phyloP scores from a whole-genome alignment of 306 rosid genomes.

The Corylus avellana region DNA sequence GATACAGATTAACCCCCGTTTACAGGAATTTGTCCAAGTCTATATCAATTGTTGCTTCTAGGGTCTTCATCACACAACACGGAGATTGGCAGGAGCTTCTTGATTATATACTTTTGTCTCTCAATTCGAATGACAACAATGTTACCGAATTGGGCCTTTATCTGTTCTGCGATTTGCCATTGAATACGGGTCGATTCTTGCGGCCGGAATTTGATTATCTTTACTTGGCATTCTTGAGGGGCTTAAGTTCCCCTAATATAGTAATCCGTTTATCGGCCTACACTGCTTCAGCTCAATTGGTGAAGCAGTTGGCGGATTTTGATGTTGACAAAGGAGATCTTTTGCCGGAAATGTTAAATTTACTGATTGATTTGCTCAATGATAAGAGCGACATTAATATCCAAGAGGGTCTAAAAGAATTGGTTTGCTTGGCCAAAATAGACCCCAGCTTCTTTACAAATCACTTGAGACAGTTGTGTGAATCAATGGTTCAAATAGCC shows the following conservation, averaged over 20 bases:
- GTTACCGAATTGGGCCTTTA: slow-evolving; percentile 4
- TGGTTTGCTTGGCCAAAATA: background rate
- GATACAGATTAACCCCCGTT: background rate
- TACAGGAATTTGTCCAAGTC: background rate
- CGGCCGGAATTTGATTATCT: background rate
- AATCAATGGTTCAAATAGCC: slow-evolving; percentile 13
- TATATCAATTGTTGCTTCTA: background rate
- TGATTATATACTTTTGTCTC: background rate
- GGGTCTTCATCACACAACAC: background rate
- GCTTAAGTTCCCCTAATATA: background rate
- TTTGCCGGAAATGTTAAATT: background rate
- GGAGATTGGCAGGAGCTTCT: slow-evolving; percentile 28
- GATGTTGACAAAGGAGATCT: background rate
- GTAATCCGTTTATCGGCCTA: background rate
- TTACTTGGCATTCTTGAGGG: background rate
- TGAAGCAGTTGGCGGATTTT: background rate
- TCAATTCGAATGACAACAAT: background rate
- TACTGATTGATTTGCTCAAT: background rate
- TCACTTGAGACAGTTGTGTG: background rate
- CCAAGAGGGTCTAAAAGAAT: background rate
- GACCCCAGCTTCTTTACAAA: background rate
- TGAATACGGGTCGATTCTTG: background rate
- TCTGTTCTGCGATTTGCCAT: slow-evolving; percentile 1
- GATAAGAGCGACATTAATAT: background rate
- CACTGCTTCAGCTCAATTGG: background rate